phyloP scores from a whole-genome alignment of 2,329 filamentous ascomycete genomes.

The Exophiala aquamarina region DNA sequence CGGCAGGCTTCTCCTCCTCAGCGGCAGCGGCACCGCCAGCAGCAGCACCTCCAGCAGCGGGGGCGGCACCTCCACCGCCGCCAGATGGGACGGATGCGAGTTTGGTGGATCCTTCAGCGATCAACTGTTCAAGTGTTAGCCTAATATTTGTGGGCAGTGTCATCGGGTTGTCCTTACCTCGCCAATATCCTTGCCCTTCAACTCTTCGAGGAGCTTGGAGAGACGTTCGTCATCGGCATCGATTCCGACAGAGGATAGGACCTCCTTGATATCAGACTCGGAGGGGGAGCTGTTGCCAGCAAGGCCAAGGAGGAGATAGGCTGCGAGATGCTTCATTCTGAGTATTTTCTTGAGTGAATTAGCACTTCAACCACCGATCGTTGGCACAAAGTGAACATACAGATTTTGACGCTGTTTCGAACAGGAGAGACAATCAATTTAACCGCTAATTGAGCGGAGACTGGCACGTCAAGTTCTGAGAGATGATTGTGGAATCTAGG shows the following conservation, averaged over 20 bases:
- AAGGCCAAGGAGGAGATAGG: conserved; percentile 95
- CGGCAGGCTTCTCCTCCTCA: conserved; percentile 91
- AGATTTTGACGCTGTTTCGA: conserved; percentile 36
- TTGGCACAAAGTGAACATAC: conserved; percentile 13
- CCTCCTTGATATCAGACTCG: conserved; percentile 78
- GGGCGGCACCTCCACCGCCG: conserved; percentile 69
- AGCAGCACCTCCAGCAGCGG: conserved; percentile 59
- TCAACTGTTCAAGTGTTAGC: conserved; percentile 64
- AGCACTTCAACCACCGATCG: too few relatives aligned
- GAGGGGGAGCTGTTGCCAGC: conserved; percentile 89
- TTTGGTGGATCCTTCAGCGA: conserved; percentile 85
- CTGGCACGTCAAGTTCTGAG: conserved; percentile 93
- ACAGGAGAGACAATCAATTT: conserved; percentile 91
- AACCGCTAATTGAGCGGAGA: conserved; percentile 98
- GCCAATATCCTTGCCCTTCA: conserved; percentile 69
- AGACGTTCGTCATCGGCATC: conserved; percentile 84
- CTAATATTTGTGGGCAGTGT: conserved; percentile 29
- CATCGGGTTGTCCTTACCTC: conserved; percentile 57
- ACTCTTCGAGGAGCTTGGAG: conserved; percentile 88
- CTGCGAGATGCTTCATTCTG: conserved; percentile 99
- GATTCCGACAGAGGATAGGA: conserved; percentile 91
- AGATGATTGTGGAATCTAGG: conserved; percentile 36
- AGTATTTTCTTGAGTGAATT: conserved; percentile 18
- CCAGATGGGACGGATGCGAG: conserved; percentile 96
- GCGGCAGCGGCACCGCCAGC: conserved; percentile 76